Conservation (phyloP, 2,329 filamentous ascomycete species). For the Zasmidium cellare region DNA sequence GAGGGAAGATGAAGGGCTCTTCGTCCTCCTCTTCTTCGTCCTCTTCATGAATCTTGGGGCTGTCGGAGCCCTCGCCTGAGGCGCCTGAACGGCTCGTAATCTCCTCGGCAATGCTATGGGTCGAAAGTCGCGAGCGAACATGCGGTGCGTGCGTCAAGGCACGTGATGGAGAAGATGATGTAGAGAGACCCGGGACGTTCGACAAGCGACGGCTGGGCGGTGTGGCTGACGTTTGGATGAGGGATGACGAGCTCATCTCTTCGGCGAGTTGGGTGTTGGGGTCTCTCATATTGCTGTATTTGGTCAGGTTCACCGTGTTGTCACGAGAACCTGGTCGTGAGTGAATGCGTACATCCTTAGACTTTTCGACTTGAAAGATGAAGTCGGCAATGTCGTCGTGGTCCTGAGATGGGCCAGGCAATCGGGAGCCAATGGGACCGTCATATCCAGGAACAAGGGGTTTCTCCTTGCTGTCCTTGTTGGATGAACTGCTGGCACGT, state of each 20-base stretch:
- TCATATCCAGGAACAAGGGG: not conserved
- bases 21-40: conserved; percentile 27
- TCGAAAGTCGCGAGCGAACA: conserved; percentile 88
- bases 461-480: conserved; percentile 35
- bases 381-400: conserved; percentile 95
- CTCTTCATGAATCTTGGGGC: conserved; percentile 21
- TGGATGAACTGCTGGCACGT: conserved; percentile 73
- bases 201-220: conserved; percentile 74
- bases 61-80: conserved; percentile 22
- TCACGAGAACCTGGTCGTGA: conserved; percentile 55
- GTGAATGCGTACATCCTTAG: conserved; percentile 77
- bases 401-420: conserved; percentile 51
- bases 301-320: conserved; percentile 56
- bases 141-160: conserved; percentile 89
- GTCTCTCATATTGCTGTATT: conserved; percentile 86
- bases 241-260: conserved; percentile 86
- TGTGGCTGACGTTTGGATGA: conserved; percentile 78
- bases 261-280: conserved; percentile 87
- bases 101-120: conserved; percentile 76
- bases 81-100: conserved; percentile 31
- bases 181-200: conserved; percentile 67
- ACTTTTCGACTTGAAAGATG: conserved; percentile 81
- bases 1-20: conserved; percentile 32
- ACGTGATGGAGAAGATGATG: conserved; percentile 82
- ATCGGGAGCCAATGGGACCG: not conserved